Percentiles rank a stretch among this genome's conserved stretches.
These are phyloP conservation scores for Pichia manshurica DNA, from an alignment of 805 yeast genomes.

Conservation along the genomic window DNA sequence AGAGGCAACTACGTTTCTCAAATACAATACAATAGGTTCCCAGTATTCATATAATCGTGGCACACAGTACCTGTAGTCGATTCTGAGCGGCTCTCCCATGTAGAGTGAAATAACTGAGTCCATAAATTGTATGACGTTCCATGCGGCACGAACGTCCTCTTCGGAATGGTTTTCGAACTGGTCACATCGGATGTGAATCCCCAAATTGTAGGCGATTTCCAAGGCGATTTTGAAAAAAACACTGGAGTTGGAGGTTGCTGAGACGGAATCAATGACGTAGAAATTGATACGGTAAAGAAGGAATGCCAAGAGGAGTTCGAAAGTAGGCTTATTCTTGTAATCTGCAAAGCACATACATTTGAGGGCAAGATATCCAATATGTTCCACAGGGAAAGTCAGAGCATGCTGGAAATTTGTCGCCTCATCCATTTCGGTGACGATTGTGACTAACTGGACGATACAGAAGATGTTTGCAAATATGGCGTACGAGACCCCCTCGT, in stretches of 20 bases:
- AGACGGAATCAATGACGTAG: constrained; percentile 14
- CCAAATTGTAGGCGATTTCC: constrained; percentile 17
- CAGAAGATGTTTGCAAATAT: constrained; percentile 18
- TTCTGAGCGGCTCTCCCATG: constrained; percentile 19
- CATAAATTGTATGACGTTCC: constrained; percentile 16
- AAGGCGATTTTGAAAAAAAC: constrained; percentile 12
- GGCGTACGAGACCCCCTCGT: constrained; percentile 9
- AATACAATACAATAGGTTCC: constrained; percentile 6
- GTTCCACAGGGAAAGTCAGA: not conserved
- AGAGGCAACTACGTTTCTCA: constrained; percentile 1
- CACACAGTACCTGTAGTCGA: constrained; percentile 18
- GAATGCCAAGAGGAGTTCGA: constrained; percentile 16
- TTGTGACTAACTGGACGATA: constrained; percentile 10
- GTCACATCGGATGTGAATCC: constrained; percentile 18
- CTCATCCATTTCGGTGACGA: constrained; percentile 7
- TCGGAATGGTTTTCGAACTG: constrained; percentile 6
- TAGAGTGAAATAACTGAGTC: constrained; percentile 19
- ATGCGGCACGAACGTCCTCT: constrained; percentile 8
- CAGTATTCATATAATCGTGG: constrained; percentile 12
- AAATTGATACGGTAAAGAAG: constrained; percentile 9
- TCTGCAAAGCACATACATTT: constrained; percentile 4
- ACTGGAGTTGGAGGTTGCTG: constrained; percentile 17
- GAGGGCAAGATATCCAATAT: not conserved
- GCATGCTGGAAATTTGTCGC: constrained; percentile 1
- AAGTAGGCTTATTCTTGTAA: constrained; percentile 14